A percentile compares a stretch with the other conserved stretches of the same genome.
phyloP scores from a whole-genome alignment of 345 rosid genomes.

The Sisymbrium irio region DNA sequence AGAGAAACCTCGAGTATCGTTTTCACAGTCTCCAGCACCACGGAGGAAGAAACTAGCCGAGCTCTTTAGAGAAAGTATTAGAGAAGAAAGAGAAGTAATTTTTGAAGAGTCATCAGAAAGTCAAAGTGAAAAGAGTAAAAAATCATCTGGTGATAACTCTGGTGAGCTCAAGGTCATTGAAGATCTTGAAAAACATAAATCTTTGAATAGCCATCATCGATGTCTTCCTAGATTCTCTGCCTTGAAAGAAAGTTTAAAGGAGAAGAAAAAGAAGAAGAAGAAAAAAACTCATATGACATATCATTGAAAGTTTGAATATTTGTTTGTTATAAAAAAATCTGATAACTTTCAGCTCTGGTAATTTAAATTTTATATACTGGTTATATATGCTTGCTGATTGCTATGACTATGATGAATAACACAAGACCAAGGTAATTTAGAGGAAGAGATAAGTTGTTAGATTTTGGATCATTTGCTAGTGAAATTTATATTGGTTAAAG shows the following conservation, averaged over 20 bases:
- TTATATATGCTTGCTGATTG: constrained; percentile 3
- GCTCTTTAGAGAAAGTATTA: constrained; percentile 57
- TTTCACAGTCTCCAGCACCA: constrained; percentile 42
- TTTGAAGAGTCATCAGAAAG: constrained; percentile 28
- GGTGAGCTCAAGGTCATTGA: constrained; percentile 54
- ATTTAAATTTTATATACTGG: background rate
- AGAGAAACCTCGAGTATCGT: constrained; percentile 35
- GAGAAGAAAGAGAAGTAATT: constrained; percentile 34
- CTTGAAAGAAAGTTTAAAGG: constrained; percentile 46
- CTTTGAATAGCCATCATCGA: constrained; percentile 33
- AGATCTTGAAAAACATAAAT: constrained; percentile 35
- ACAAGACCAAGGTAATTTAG: background rate
- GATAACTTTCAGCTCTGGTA: background rate
- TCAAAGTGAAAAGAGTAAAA: constrained; percentile 7
- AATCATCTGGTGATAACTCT: constrained; percentile 49
- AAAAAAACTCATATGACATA: constrained; percentile 31
- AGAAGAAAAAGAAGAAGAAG: constrained; percentile 66
- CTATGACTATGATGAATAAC: background rate
- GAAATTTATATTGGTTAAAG: background rate
- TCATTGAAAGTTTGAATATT: background rate
- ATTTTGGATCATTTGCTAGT: background rate
- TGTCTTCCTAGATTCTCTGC: constrained; percentile 75
- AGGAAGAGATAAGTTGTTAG: background rate
- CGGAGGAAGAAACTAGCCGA: constrained; percentile 70
- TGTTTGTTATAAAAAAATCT: background rate